Conservation (phyloP, 2,329 filamentous ascomycete species). For the Fusarium verrucosum region DNA sequence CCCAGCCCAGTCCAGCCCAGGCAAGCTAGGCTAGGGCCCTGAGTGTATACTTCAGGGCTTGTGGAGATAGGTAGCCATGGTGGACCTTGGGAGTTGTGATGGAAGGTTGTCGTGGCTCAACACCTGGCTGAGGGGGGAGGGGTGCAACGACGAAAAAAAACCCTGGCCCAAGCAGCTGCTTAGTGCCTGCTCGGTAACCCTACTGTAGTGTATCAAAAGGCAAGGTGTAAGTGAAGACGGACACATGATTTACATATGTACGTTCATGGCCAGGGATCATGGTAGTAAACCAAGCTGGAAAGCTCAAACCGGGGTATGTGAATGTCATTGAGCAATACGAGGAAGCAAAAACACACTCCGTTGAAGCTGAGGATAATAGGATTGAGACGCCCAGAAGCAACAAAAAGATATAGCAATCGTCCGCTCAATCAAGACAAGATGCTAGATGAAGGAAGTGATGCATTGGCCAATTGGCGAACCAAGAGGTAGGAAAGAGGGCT, state of each 20-base stretch:
- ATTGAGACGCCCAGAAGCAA: not conserved
- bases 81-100: conserved; percentile 26
- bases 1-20: conserved; percentile 16
- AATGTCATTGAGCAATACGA: conserved; percentile 12
- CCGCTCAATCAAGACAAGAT: conserved; percentile 9
- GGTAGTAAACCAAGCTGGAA: conserved; percentile 9
- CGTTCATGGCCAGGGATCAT: conserved; percentile 28
- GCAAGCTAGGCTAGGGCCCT: conserved; percentile 28
- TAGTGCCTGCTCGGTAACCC: conserved; percentile 42
- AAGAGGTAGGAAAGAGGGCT: conserved; percentile 32
- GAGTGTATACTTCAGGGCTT: conserved; percentile 36
- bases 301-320: conserved; percentile 5
- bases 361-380: not conserved
- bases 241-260: conserved; percentile 37
- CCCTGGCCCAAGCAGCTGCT: conserved; percentile 27
- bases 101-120: conserved; percentile 32
- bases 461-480: conserved; percentile 39
- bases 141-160: conserved; percentile 33
- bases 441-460: conserved; percentile 22
- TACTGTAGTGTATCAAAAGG: conserved; percentile 33
- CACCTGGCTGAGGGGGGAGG: conserved; percentile 29
- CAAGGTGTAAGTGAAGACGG: conserved; percentile 32
- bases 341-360: not conserved
- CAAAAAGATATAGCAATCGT: conserved; percentile 11
- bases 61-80: conserved; percentile 39